Evolutionary conservation across 495 filamentous ascomycete species (phyloP), one percentile per base, ranked within the genome.

Genomic region (Collariella sp.): DNA sequence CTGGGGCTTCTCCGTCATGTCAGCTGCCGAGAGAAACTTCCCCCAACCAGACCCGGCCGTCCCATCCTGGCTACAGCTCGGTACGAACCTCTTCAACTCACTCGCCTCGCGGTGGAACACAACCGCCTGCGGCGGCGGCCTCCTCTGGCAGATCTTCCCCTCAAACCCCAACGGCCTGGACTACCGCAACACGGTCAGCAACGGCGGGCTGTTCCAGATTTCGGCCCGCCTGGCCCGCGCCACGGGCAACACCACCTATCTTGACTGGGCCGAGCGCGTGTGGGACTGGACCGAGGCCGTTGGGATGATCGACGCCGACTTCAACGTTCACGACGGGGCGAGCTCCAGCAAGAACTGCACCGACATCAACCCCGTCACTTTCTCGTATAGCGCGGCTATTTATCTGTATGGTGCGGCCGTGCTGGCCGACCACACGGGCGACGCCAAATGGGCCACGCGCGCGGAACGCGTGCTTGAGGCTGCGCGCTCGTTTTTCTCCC

Each of bases 61-160:
- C 16, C 79, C 83, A 0, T 74, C 76, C 2, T 91, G 85, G 83
- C 69, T 86, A 7, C 67, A 81, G 6, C 71, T 91, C 23, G 66
- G 67, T 10, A 60, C 54, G 20, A 77, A 77, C 52, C 59, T 75
- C 40, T 77, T 66, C 64, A 70, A 72, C 55, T 68, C 67, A 9
- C 65, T 76, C 54, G 74, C 67, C 5, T 59, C 67, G 3, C 77
- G 88, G 11, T 96, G 89, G 89, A 82, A 94, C 66, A 71, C 67
- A 0, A 70, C 72, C 3, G 74, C 72, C 13, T 93, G 88, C 56
- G 73, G 71, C 31, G 88, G 88, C 34, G 88, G 88, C 5, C 65
- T 96, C 43, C 68, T 79, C 16, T 95, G 90, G 90, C 89, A 95
- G 70, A 90, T 95, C 54, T 88, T 85, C 66, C 77, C 79, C 1